These are phyloP conservation scores for Blastomyces parvus DNA, from an alignment of 2,329 filamentous ascomycete species.

Conservation along the genomic window DNA sequence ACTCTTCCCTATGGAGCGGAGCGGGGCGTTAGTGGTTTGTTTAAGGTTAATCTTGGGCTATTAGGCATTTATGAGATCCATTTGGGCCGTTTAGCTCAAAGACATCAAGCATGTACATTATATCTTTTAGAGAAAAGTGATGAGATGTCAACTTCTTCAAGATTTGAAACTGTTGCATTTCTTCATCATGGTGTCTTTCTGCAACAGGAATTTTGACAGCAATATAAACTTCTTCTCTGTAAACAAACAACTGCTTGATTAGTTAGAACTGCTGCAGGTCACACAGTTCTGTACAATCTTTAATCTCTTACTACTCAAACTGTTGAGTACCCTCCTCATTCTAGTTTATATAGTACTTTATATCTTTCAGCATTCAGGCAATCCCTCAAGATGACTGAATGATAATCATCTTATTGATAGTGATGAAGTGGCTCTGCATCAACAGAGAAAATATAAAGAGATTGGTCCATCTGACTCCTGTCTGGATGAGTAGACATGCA, in stretches of 20 bases:
- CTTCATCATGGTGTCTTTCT: slow-evolving; percentile 12
- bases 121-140: slow-evolving; percentile 19
- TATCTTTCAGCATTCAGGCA: slow-evolving; percentile 25
- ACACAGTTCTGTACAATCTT: slow-evolving; percentile 1
- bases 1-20: too few relatives aligned
- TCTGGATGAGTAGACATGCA: background rate
- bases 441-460: slow-evolving; percentile 7
- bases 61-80: slow-evolving; percentile 28
- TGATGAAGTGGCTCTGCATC: slow-evolving; percentile 19
- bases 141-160: background rate
- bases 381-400: slow-evolving; percentile 28
- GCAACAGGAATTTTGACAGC: slow-evolving; percentile 22
- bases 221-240: slow-evolving; percentile 18
- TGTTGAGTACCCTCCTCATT: slow-evolving; percentile 29
- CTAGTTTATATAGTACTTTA: slow-evolving; percentile 31
- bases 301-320: slow-evolving; percentile 29
- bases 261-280: slow-evolving; percentile 2
- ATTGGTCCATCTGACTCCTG: background rate
- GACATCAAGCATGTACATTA: slow-evolving; percentile 29
- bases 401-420: slow-evolving; percentile 25
- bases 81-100: slow-evolving; percentile 38
- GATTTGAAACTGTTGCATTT: slow-evolving; percentile 15
- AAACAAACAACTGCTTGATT: too few relatives aligned
- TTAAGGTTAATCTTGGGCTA: too few relatives aligned
- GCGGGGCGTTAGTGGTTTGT: too few relatives aligned